A percentile compares a stretch with the other conserved stretches of the same genome.
These are phyloP conservation scores for Setaria viridis DNA, from an alignment of 202 grass and related monocot genomes.

Conservation along the genomic window DNA sequence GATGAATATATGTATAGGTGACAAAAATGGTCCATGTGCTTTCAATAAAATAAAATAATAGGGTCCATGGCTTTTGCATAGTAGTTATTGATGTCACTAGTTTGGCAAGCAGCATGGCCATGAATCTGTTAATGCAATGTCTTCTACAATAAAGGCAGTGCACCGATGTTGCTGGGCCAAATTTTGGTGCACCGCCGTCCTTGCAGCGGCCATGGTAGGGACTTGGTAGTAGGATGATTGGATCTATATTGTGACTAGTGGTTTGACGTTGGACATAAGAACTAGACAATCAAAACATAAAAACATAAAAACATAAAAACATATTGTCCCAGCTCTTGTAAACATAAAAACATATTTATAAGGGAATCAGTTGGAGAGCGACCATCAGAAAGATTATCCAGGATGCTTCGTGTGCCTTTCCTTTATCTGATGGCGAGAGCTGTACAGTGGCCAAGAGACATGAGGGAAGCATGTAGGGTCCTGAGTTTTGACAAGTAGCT, in stretches of 20 bases:
- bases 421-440: conserved; percentile 17
- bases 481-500: conserved; percentile 19
- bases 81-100: conserved; percentile 17
- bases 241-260: neutral
- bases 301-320: neutral
- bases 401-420: conserved; percentile 42
- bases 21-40: neutral
- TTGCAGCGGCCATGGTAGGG: conserved; percentile 25
- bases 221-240: conserved; percentile 37
- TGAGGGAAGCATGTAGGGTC: conserved; percentile 42
- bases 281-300: conserved; percentile 1
- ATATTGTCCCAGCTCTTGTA: conserved; percentile 19
- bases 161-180: conserved; percentile 1
- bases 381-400: conserved; percentile 7
- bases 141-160: conserved; percentile 25
- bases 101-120: conserved; percentile 30
- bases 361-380: conserved; percentile 28
- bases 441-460: conserved; percentile 20
- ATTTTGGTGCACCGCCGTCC: conserved; percentile 25
- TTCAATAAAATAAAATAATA: conserved; percentile 21
- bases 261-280: neutral
- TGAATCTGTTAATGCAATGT: conserved; percentile 34
- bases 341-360: conserved; percentile 14
- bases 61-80: neutral
- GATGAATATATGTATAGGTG: conserved; percentile 4